phyloP scores from a whole-genome alignment of 2,329 filamentous ascomycete genomes.

The Diaporthe citrichinensis region DNA sequence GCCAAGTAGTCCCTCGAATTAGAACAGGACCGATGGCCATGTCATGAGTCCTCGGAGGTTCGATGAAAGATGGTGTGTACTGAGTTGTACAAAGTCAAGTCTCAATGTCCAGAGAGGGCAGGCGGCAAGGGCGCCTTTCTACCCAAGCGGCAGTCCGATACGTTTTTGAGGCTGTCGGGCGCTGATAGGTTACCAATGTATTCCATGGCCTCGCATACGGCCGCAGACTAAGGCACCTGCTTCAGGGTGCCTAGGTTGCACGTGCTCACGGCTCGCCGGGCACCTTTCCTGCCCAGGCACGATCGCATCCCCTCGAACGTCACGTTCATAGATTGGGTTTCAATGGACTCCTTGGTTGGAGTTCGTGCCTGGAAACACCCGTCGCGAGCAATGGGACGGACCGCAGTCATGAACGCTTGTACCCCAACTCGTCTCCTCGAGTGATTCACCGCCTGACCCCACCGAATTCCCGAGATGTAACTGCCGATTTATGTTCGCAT shows the following conservation, averaged over 20 bases:
- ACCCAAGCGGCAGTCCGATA: constrained; percentile 61
- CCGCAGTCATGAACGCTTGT: constrained; percentile 18
- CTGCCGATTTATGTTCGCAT: constrained; percentile 20
- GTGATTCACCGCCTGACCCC: neutral
- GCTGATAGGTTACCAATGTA: constrained; percentile 49
- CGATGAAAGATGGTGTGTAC: constrained; percentile 42
- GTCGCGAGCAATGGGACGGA: constrained; percentile 17
- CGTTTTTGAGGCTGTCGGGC: constrained; percentile 53
- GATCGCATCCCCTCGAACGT: constrained; percentile 27
- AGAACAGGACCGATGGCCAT: constrained; percentile 26
- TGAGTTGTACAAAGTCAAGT: constrained; percentile 63
- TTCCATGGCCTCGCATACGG: constrained; percentile 42
- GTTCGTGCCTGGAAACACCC: constrained; percentile 12
- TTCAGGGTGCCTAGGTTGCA: constrained; percentile 35
- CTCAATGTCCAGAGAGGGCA: constrained; percentile 54
- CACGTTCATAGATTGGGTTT: constrained; percentile 27
- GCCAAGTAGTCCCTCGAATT: constrained; percentile 47
- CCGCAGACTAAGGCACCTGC: constrained; percentile 33
- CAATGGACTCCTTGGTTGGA: neutral
- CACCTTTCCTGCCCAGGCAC: constrained; percentile 26
- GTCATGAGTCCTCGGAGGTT: constrained; percentile 21
- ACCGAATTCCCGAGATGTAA: neutral
- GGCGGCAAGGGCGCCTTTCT: constrained; percentile 62
- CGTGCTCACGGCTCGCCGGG: constrained; percentile 15
- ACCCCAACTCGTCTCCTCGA: neutral